Conservation (phyloP, 331 rosid genomes). For the Rhamnella rubrinervis region DNA sequence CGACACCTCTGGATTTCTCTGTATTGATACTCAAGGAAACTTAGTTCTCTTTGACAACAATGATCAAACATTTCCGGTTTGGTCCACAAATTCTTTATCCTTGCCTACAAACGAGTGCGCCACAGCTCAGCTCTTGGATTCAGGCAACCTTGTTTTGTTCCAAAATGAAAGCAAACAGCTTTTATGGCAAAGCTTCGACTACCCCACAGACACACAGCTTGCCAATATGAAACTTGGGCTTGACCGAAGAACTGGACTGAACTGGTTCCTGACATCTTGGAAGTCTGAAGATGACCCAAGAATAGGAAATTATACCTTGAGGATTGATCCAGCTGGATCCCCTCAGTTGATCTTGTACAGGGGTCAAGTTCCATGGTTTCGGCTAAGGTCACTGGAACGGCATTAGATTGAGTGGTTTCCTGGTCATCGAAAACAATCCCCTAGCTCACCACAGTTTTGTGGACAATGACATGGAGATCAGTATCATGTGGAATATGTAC, state of each 20-base stretch:
- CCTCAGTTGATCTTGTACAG: conserved; percentile 23
- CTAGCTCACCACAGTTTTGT: neutral
- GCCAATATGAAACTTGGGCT: conserved; percentile 26
- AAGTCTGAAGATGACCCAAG: conserved; percentile 41
- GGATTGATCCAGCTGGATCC: conserved; percentile 23
- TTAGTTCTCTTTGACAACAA: neutral
- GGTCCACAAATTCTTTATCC: conserved; percentile 23
- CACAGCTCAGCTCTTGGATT: conserved; percentile 5
- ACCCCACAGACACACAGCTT: conserved; percentile 2
- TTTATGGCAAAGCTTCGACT: conserved; percentile 25
- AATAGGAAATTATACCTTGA: conserved; percentile 16
- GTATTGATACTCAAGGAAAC: neutral
- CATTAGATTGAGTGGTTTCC: conserved; percentile 7
- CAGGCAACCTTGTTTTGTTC: conserved; percentile 21
- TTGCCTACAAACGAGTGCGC: neutral
- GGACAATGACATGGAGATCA: conserved; percentile 18
- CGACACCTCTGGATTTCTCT: neutral
- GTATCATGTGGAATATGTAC: neutral
- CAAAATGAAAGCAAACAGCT: neutral
- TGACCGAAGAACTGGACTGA: conserved; percentile 26
- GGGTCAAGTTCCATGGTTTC: conserved; percentile 19
- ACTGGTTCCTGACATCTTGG: conserved; percentile 40
- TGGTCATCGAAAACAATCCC: neutral
- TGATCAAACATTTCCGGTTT: conserved; percentile 5
- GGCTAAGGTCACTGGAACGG: conserved; percentile 30